phyloP scores from a whole-genome alignment of 139 green algal genomes.

The Ulvella scutata region DNA sequence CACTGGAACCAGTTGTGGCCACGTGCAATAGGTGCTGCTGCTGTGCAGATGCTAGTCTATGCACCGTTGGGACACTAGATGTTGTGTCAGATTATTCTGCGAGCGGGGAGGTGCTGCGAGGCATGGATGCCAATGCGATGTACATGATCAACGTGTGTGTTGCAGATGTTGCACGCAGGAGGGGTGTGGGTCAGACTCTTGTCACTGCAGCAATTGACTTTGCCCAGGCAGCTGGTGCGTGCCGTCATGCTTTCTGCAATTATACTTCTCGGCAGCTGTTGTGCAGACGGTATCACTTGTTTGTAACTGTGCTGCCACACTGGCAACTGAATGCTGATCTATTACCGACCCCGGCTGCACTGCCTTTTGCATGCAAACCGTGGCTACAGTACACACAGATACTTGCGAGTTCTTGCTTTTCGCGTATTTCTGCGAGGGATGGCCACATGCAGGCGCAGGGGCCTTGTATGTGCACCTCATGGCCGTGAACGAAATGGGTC shows the following conservation, averaged over 20 bases:
- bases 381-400: no score
- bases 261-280: neutral
- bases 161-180: neutral
- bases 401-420: neutral
- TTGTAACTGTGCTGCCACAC: no score
- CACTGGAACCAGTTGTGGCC: no score
- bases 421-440: neutral
- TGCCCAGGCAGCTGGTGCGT: neutral
- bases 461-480: neutral
- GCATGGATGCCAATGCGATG: neutral
- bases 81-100: neutral
- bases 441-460: neutral
- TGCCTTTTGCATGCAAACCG: no score
- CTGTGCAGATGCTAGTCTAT: neutral
- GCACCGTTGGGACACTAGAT: neutral
- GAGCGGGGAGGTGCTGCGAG: neutral
- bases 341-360: no score
- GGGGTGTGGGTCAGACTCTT: neutral
- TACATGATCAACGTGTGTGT: constrained; percentile 1
- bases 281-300: no score
- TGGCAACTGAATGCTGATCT: no score
- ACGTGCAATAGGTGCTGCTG: no score
- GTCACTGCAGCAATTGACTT: no score
- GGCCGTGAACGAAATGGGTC: neutral
- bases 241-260: neutral